Percentiles rank a stretch among this genome's conserved stretches.
phyloP scores from a whole-genome alignment of 192 early-diverging fungal species.

The Podila horticola region DNA sequence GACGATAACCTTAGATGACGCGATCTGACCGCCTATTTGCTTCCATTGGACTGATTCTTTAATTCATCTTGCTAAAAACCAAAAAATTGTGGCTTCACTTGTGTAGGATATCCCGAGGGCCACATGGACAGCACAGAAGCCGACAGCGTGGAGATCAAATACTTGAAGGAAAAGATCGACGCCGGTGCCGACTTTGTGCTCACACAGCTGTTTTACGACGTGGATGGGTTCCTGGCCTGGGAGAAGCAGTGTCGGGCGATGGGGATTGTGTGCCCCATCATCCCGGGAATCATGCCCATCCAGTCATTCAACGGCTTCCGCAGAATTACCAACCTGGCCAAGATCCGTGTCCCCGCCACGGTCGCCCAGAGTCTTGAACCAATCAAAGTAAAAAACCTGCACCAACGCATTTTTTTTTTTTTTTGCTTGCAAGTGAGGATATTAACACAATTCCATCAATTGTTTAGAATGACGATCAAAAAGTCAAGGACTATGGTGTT shows the following conservation, averaged over 20 bases:
- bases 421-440: not conserved
- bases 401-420: not conserved
- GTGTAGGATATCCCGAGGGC: slow-evolving; percentile 80
- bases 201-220: slow-evolving; percentile 89
- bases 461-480: slow-evolving; percentile 85
- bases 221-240: slow-evolving; percentile 79
- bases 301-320: slow-evolving; percentile 84
- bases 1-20: slow-evolving; percentile 1
- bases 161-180: slow-evolving; percentile 80
- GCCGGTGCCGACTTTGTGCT: slow-evolving; percentile 87
- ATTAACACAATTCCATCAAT: not conserved
- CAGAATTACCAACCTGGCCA: slow-evolving; percentile 80
- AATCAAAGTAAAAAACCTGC: slow-evolving; percentile 68
- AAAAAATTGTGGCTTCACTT: not conserved
- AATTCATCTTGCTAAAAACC: not conserved
- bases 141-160: slow-evolving; percentile 64
- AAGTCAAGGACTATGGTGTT: slow-evolving; percentile 87
- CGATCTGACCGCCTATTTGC: slow-evolving; percentile 2
- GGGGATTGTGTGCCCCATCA: slow-evolving; percentile 68
- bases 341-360: slow-evolving; percentile 71
- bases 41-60: slow-evolving; percentile 2
- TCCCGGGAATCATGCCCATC: slow-evolving; percentile 93
- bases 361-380: slow-evolving; percentile 73
- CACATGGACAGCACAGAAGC: slow-evolving; percentile 72
- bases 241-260: slow-evolving; percentile 63